Evolutionary conservation across 352 stramenopile genomes (phyloP).

Genomic region (Phytophthora foliorum): DNA sequence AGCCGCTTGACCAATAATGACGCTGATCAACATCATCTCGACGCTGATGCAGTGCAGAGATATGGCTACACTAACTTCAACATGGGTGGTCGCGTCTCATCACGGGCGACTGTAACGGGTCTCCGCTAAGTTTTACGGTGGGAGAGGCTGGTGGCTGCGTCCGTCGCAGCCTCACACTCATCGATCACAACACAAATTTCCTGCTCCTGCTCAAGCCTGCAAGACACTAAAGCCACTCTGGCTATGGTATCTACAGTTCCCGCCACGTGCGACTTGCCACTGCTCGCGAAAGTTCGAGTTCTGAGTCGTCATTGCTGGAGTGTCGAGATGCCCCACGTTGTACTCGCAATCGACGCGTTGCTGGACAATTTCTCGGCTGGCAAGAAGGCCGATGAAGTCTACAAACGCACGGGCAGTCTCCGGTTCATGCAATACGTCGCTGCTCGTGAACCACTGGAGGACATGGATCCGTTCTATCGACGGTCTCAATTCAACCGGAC

Average conservation of each 20-base stretch:
- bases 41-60: slow-evolving; percentile 9
- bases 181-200: slow-evolving; percentile 36
- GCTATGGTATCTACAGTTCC: slow-evolving; percentile 18
- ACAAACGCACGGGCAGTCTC: slow-evolving; percentile 33
- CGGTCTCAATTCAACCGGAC: slow-evolving; percentile 33
- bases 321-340: slow-evolving; percentile 25
- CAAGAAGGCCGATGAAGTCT: slow-evolving; percentile 24
- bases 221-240: neutral
- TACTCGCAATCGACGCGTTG: slow-evolving; percentile 31
- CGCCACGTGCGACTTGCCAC: slow-evolving; percentile 23
- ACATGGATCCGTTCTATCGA: slow-evolving; percentile 37
- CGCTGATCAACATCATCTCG: slow-evolving; percentile 14
- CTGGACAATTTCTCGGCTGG: slow-evolving; percentile 38
- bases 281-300: slow-evolving; percentile 28
- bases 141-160: slow-evolving; percentile 17
- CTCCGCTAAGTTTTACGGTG: slow-evolving; percentile 7
- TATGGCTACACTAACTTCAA: slow-evolving; percentile 32
- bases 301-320: slow-evolving; percentile 28
- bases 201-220: slow-evolving; percentile 12
- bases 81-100: slow-evolving; percentile 3
- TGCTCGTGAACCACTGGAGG: slow-evolving; percentile 28
- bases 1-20: slow-evolving; percentile 5
- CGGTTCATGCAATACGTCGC: slow-evolving; percentile 41
- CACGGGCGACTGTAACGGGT: slow-evolving; percentile 7
- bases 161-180: neutral